Conservation (phyloP, 1,284 basidiomycete species). For the Ceratobasidium sp. region DNA sequence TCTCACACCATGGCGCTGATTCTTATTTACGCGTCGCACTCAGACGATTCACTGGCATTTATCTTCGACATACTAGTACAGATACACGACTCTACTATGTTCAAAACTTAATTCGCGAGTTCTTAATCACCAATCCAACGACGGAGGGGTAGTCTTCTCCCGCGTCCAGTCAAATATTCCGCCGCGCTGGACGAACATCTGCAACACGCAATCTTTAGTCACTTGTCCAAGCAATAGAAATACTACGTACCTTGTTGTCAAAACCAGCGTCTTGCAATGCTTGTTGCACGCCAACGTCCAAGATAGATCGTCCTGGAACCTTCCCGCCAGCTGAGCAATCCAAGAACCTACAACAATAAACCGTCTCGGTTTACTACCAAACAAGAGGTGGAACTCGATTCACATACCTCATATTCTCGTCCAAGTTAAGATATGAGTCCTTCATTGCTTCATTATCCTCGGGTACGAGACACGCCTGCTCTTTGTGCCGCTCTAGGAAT, state of each 20-base stretch:
- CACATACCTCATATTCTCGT: conserved; percentile 58
- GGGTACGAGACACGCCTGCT: conserved; percentile 55
- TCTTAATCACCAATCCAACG: conserved; percentile 34
- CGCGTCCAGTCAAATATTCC: conserved; percentile 58
- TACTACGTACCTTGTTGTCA: conserved; percentile 52
- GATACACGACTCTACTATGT: too few relatives aligned
- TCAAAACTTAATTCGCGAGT: too few relatives aligned
- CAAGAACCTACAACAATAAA: conserved; percentile 53
- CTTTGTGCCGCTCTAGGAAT: conserved; percentile 57
- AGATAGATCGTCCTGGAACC: conserved; percentile 56
- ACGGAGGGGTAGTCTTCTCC: conserved; percentile 36
- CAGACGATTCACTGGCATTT: too few relatives aligned
- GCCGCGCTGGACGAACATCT: conserved; percentile 56
- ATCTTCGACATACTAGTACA: too few relatives aligned
- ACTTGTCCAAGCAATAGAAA: not conserved
- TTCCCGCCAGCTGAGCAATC: conserved; percentile 56
- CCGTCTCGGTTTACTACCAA: too few relatives aligned
- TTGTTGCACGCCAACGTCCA: conserved; percentile 58
- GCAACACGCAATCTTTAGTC: not conserved
- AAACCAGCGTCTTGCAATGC: conserved; percentile 59
- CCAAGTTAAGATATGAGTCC: conserved; percentile 59
- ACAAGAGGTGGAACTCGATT: too few relatives aligned
- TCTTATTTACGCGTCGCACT: too few relatives aligned
- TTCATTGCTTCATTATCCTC: conserved; percentile 60
- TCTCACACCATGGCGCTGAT: too few relatives aligned